Conservation (phyloP, 352 stramenopile genomes). For the Elongisporangium undulatum region DNA sequence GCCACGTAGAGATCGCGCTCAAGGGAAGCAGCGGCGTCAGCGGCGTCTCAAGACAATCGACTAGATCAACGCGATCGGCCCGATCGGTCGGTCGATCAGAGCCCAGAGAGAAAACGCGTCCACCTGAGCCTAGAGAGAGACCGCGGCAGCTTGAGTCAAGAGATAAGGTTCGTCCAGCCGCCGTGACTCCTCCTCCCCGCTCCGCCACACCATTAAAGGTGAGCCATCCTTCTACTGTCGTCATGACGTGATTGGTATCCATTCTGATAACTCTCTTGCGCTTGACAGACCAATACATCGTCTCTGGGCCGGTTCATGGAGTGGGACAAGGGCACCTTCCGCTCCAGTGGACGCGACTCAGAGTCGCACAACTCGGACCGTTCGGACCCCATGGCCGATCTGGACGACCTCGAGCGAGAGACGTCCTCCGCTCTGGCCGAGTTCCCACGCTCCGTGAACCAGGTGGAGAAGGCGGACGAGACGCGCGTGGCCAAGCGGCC, state of each 20-base stretch:
- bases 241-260: neutral
- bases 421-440: neutral
- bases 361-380: slow-evolving; percentile 3
- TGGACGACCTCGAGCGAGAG: slow-evolving; percentile 13
- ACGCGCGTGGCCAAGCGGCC: neutral
- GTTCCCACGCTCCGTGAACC: neutral
- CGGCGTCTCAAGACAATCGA: neutral
- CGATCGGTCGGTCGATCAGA: neutral
- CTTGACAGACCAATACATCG: neutral
- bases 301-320: slow-evolving; percentile 7
- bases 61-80: too few relatives aligned
- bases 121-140: neutral
- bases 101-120: neutral
- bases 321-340: slow-evolving; percentile 5
- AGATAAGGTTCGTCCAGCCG: neutral
- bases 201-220: neutral
- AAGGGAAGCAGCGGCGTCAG: neutral
- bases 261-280: neutral
- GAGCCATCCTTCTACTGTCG: neutral
- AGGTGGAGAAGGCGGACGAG: slow-evolving; percentile 1
- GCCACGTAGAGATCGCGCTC: neutral
- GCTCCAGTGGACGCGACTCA: slow-evolving; percentile 8
- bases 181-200: neutral
- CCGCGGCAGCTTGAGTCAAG: neutral
- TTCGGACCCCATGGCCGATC: neutral